phyloP scores from a whole-genome alignment of 306 rosid genomes.

The Hippophae tibetana region DNA sequence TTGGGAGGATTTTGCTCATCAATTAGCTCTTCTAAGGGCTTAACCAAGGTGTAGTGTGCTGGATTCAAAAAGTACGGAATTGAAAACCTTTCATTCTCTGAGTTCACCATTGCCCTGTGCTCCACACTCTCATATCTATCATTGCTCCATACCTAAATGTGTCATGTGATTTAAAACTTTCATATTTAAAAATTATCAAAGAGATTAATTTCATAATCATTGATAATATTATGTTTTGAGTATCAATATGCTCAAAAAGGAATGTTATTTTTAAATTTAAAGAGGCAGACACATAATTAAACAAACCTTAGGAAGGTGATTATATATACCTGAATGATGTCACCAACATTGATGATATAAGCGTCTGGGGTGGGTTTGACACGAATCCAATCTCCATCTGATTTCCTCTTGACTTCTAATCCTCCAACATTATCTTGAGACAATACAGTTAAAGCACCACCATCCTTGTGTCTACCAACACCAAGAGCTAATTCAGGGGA shows the following conservation, averaged over 20 bases:
- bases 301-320: too few relatives aligned
- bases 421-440: slow-evolving; percentile 58
- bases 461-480: slow-evolving; percentile 48
- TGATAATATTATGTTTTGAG: too few relatives aligned
- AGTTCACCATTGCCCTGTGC: slow-evolving; percentile 64
- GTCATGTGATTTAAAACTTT: too few relatives aligned
- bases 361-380: slow-evolving; percentile 46
- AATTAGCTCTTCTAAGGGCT: slow-evolving; percentile 49
- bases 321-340: slow-evolving; percentile 37
- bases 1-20: slow-evolving; percentile 38
- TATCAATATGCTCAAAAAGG: too few relatives aligned
- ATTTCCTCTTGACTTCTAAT: slow-evolving; percentile 39
- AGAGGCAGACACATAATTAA: too few relatives aligned
- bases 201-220: too few relatives aligned
- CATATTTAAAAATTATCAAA: too few relatives aligned
- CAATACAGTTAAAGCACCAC: slow-evolving; percentile 38
- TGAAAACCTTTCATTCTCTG: slow-evolving; percentile 51
- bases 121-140: slow-evolving; percentile 62
- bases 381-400: slow-evolving; percentile 46
- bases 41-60: slow-evolving; percentile 37
- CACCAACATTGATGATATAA: slow-evolving; percentile 43
- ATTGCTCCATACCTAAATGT: slow-evolving; percentile 42
- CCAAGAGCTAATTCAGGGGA: slow-evolving; percentile 50
- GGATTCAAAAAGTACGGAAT: slow-evolving; percentile 61
- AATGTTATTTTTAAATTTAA: too few relatives aligned